Percentiles rank a stretch among this genome's conserved stretches.
These are phyloP conservation scores for Globisporangium nunn DNA, from an alignment of 352 stramenopile species.

Conservation along the genomic window DNA sequence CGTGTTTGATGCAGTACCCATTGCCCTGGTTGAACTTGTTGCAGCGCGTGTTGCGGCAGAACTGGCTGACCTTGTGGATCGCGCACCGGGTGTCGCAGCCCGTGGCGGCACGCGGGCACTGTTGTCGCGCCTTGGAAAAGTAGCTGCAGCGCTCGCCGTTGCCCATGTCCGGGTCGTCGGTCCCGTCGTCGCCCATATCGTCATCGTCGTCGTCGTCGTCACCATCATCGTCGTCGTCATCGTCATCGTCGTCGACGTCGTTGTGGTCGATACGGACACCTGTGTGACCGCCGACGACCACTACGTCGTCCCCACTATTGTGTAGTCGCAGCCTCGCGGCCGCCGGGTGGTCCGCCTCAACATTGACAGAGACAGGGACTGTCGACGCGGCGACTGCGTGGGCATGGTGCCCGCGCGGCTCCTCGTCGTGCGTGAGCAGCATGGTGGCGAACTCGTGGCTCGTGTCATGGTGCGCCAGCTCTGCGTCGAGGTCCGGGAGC, in stretches of 20 bases:
- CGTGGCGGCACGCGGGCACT: conserved; percentile 57
- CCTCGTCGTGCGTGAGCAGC: conserved; percentile 57
- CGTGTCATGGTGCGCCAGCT: conserved; percentile 26
- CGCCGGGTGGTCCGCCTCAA: too few relatives aligned
- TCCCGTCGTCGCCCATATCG: conserved; percentile 10
- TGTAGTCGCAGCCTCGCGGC: not conserved
- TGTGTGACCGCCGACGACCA: conserved; percentile 6
- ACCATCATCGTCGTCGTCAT: conserved; percentile 4
- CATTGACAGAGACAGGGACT: not conserved
- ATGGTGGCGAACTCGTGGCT: conserved; percentile 63
- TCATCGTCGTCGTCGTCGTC: conserved; percentile 14
- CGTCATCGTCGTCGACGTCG: conserved; percentile 9
- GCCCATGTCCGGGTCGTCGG: conserved; percentile 16
- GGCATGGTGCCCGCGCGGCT: conserved; percentile 9
- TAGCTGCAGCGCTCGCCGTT: conserved; percentile 49
- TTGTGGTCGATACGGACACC: not conserved
- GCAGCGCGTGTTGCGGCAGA: conserved; percentile 70
- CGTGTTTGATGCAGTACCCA: conserved; percentile 81
- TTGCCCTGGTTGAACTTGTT: conserved; percentile 85
- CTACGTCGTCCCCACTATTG: not conserved
- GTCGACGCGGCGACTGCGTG: conserved; percentile 6
- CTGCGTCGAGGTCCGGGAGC: conserved; percentile 53
- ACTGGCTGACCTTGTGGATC: conserved; percentile 81
- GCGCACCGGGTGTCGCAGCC: conserved; percentile 67
- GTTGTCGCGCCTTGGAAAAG: conserved; percentile 61